Base-by-base conservation (phyloP, 768 basidiomycete genomes). In the Lactarius indigo region DNA sequence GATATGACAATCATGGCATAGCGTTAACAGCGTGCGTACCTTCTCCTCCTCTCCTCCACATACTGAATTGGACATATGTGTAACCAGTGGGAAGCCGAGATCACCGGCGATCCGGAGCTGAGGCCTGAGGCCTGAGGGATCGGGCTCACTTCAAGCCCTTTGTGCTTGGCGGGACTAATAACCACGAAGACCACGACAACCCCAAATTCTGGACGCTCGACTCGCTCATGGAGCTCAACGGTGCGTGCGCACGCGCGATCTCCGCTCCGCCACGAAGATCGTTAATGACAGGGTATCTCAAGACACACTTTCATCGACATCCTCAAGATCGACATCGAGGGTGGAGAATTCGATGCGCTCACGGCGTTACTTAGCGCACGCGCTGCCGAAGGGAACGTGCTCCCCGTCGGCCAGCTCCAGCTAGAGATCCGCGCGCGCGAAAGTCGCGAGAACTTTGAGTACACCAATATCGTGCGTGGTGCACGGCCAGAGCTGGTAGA, bases 361-460 rank as follows among this genome's bases (percentile, higher is more conserved):
- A 76, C 78, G 0, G 73, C 79, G 7, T 74, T 86, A 50, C 72
- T 86, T 59, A 74, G 78, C 80, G 18, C 88, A 5, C 33, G 20
- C 41, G 8, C 23, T 63, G 55, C 23, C 63, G 55, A 31, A 1
- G 26, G 23, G 2, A 57, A 35, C 5, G 54, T 57, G 0, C 75
- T 90, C 3, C 89, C 89, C 13, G 85, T 91, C 73, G 87, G 88
- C 33, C 89, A 91, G 73, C 81, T 91, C 26, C 85, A 86, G 71
- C 78, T 90, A 23, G 88, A 90, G 74, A 78, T 91, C 44, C 90
- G 90, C 73, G 68, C 72, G 10, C 73, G 74, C 72, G 72, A 74
- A 52, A 73, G 73, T 63, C 72, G 69, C 42, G 70, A 65, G 69
- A 75, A 73, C 42, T 87, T 87, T 74, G 73, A 78, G 3, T 80